Conservation (phyloP, 345 rosid species). For the Mercurialis annua region DNA sequence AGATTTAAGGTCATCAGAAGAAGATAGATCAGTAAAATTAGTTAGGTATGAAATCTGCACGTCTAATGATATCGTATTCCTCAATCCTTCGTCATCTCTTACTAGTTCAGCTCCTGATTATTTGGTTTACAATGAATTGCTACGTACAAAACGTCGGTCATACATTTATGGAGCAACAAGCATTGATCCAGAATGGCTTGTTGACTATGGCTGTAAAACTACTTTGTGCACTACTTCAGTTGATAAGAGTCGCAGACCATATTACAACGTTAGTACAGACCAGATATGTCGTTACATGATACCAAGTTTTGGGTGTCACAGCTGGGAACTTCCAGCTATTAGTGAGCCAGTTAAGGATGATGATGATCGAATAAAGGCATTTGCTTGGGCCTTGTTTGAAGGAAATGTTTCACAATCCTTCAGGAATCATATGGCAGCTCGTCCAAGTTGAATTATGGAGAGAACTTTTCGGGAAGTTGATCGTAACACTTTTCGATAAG, state of each 20-base stretch:
- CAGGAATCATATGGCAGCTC: conserved; percentile 44
- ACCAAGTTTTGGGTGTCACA: conserved; percentile 67
- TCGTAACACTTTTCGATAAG: conserved; percentile 36
- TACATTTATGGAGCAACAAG: conserved; percentile 85
- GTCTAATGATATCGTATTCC: conserved; percentile 65
- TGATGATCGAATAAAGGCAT: conserved; percentile 41
- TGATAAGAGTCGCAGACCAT: conserved; percentile 54
- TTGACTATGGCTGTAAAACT: conserved; percentile 4
- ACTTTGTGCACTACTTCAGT: conserved; percentile 56
- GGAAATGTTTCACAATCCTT: conserved; percentile 55
- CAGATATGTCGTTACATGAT: conserved; percentile 31
- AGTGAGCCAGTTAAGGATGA: conserved; percentile 31
- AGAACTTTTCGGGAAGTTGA: conserved; percentile 50
- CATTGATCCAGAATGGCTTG: conserved; percentile 75
- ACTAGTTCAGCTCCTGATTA: conserved; percentile 70
- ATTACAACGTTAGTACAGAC: conserved; percentile 51
- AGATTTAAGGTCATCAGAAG: conserved; percentile 26
- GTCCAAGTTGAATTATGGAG: conserved; percentile 55
- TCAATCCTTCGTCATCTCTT: conserved; percentile 76
- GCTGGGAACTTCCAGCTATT: conserved; percentile 68
- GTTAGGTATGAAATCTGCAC: conserved; percentile 60
- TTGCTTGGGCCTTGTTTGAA: conserved; percentile 68
- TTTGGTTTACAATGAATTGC: conserved; percentile 74
- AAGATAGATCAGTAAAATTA: conserved; percentile 43
- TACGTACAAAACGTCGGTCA: conserved; percentile 63